Evolutionary conservation across 306 rosid species (phyloP).

Genomic region (Luffa aegyptiaca): DNA sequence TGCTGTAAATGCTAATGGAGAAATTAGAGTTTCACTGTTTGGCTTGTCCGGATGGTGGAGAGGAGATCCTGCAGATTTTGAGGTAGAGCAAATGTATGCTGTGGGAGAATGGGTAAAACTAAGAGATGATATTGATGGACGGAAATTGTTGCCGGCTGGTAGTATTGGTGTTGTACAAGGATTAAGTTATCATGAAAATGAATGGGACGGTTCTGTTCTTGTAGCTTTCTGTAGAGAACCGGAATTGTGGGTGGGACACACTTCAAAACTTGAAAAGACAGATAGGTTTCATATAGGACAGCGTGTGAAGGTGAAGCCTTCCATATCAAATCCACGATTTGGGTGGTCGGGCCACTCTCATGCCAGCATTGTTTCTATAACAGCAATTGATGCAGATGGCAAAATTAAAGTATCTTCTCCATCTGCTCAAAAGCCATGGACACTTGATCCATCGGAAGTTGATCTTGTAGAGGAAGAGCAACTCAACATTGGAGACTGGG

Average conservation of each 20-base stretch:
- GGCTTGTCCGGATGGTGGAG: conserved; percentile 82
- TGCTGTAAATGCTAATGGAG: conserved; percentile 88
- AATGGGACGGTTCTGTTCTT: conserved; percentile 59
- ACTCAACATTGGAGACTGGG: conserved; percentile 85
- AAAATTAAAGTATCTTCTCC: conserved; percentile 85
- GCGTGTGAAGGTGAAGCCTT: conserved; percentile 58
- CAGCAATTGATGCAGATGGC: conserved; percentile 91
- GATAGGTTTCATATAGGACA: conserved; percentile 58
- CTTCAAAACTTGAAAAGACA: conserved; percentile 55
- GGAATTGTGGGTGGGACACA: conserved; percentile 86
- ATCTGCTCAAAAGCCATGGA: conserved; percentile 82
- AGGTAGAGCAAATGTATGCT: conserved; percentile 68
- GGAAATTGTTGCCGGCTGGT: conserved; percentile 77
- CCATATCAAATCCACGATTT: conserved; percentile 72
- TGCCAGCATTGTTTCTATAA: conserved; percentile 60
- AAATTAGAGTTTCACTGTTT: conserved; percentile 69
- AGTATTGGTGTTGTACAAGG: conserved; percentile 95
- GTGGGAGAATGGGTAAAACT: conserved; percentile 97
- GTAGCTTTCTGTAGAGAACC: conserved; percentile 93
- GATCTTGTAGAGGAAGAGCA: conserved; percentile 65
- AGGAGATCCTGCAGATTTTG: conserved; percentile 93
- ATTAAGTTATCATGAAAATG: conserved; percentile 64
- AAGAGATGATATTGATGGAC: conserved; percentile 38
- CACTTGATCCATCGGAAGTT: conserved; percentile 93
- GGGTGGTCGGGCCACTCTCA: conserved; percentile 98